Conservation (phyloP, 202 grass and related monocot species). For the Panicum virgatum region DNA sequence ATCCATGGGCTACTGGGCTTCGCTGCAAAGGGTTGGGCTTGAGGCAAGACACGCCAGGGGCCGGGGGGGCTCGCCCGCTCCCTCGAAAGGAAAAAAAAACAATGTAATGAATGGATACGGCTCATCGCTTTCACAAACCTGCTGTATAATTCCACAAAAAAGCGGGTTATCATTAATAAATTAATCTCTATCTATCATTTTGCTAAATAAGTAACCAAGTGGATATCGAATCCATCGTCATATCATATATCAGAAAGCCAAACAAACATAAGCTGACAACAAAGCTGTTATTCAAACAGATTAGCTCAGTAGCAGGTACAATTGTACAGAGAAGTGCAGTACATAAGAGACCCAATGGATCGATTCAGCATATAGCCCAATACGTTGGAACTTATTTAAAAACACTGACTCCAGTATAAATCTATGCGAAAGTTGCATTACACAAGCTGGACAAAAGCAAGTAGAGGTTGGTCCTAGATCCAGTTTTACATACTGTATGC, state of each 20-base stretch:
- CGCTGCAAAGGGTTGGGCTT: background rate
- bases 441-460: constrained; percentile 16
- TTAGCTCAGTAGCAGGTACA: background rate
- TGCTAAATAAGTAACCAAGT: background rate
- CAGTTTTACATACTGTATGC: background rate
- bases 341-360: background rate
- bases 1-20: background rate
- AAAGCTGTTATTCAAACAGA: constrained; percentile 12
- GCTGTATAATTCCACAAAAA: background rate
- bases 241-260: background rate
- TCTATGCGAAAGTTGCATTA: constrained; percentile 1
- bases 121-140: background rate
- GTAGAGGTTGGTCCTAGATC: background rate
- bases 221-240: background rate
- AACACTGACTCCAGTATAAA: background rate
- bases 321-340: background rate
- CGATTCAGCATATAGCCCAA: constrained; percentile 4
- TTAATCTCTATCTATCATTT: background rate
- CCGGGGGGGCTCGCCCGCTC: background rate
- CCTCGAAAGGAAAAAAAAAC: background rate
- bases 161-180: too few species aligned
- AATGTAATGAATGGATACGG: background rate
- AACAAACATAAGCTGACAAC: constrained; percentile 19
- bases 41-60: background rate
- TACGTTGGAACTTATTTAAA: constrained; percentile 7